These are phyloP conservation scores for Hypsizygus ulmarius DNA, from an alignment of 1,284 basidiomycete species.

Conservation along the genomic window DNA sequence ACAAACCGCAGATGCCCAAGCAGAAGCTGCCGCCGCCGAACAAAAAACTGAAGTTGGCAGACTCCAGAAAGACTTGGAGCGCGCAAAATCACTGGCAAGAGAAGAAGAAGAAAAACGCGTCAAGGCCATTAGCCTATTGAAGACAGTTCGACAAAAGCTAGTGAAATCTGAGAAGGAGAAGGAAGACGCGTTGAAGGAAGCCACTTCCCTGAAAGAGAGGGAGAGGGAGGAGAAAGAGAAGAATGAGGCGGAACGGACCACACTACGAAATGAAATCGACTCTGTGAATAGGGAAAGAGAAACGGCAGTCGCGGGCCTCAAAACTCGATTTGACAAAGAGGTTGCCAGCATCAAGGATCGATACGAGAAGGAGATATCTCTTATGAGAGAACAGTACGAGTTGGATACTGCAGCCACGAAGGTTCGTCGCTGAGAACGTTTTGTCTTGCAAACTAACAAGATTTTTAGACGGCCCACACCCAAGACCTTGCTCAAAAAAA, in stretches of 20 bases:
- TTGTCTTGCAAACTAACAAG: conserved; percentile 5
- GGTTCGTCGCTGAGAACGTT: conserved; percentile 39
- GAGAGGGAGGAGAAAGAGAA: conserved; percentile 62
- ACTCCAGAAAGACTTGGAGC: conserved; percentile 60
- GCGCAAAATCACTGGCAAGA: conserved; percentile 62
- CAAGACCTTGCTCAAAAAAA: conserved; percentile 66
- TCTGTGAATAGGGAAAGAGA: conserved; percentile 65
- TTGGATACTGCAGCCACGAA: conserved; percentile 73
- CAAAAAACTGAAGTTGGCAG: conserved; percentile 54
- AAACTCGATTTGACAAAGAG: conserved; percentile 78
- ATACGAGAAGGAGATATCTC: conserved; percentile 70
- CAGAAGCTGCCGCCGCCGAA: conserved; percentile 46
- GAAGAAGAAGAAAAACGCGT: conserved; percentile 95
- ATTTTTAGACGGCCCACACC: conserved; percentile 59
- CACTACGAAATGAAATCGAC: conserved; percentile 59
- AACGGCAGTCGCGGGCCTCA: conserved; percentile 62
- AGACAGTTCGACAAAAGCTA: conserved; percentile 89
- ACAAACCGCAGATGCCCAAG: conserved; percentile 42
- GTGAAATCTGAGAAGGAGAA: conserved; percentile 91
- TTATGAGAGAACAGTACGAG: conserved; percentile 71
- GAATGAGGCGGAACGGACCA: conserved; percentile 58
- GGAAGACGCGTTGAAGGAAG: conserved; percentile 71
- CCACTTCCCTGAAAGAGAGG: conserved; percentile 49
- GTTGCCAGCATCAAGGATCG: conserved; percentile 57
- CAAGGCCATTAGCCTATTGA: conserved; percentile 88